phyloP scores from a whole-genome alignment of 257 asterid genomes.

The Verbascum thapsus region DNA sequence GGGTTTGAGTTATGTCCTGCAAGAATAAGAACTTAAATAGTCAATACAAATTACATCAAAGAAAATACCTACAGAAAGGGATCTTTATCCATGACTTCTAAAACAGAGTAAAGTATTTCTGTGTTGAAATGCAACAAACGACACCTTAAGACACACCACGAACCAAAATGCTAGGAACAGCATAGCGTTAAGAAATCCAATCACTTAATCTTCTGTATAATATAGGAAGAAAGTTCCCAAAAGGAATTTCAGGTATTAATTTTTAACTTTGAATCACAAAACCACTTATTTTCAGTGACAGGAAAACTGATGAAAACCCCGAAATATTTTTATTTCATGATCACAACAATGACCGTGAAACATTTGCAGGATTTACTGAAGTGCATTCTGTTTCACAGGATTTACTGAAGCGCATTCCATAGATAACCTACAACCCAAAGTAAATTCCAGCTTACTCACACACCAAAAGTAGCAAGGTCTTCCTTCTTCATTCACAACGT shows the following conservation, averaged over 20 bases:
- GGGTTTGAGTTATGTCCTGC: slow-evolving; percentile 62
- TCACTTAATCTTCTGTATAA: slow-evolving; percentile 9
- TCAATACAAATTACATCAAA: background rate
- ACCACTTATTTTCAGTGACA: slow-evolving; percentile 3
- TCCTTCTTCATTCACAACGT: background rate
- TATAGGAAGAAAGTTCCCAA: slow-evolving; percentile 8
- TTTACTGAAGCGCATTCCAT: background rate
- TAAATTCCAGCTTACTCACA: background rate
- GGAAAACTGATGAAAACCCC: slow-evolving; percentile 6
- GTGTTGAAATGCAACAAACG: slow-evolving; percentile 4
- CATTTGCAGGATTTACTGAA: background rate
- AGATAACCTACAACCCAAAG: slow-evolving; percentile 11
- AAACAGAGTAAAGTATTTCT: background rate
- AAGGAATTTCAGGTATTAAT: background rate
- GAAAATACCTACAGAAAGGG: slow-evolving; percentile 17
- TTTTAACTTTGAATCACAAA: slow-evolving; percentile 12
- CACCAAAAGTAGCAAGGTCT: background rate
- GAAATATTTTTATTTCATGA: slow-evolving; percentile 8
- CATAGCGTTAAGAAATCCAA: background rate
- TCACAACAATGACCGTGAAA: slow-evolving; percentile 3
- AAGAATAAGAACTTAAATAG: slow-evolving; percentile 15
- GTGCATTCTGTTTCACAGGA: background rate
- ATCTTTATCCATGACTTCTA: background rate
- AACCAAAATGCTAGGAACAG: slow-evolving; percentile 15
- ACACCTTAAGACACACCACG: slow-evolving; percentile 1